phyloP scores from a whole-genome alignment of 83 land plant genomes.

The Isoetes engelmannii region DNA sequence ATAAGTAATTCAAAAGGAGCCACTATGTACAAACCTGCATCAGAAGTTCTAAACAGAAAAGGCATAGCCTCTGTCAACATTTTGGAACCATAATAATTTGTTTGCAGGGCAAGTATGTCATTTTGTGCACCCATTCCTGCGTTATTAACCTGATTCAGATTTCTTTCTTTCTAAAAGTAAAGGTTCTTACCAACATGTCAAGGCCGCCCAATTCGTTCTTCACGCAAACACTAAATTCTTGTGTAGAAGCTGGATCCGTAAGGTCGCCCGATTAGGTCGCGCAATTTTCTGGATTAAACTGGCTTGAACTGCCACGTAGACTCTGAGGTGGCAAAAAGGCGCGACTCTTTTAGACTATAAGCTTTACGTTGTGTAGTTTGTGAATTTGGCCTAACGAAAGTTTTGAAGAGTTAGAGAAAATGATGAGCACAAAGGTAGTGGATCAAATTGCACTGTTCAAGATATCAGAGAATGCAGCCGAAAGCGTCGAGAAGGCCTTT shows the following conservation, averaged over 20 bases:
- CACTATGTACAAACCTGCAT: conserved; percentile 37
- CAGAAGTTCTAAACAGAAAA: conserved; percentile 42
- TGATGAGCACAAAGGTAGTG: too few relatives aligned
- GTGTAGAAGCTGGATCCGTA: conserved; percentile 25
- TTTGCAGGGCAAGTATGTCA: conserved; percentile 39
- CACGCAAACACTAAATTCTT: conserved; percentile 29
- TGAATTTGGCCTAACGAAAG: too few relatives aligned
- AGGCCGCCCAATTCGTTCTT: conserved; percentile 15
- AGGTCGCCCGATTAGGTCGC: conserved; percentile 22
- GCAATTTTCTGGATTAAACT: too few relatives aligned
- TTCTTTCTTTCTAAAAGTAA: conserved; percentile 5
- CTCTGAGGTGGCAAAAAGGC: too few relatives aligned
- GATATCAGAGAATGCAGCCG: too few relatives aligned
- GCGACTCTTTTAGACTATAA: too few relatives aligned
- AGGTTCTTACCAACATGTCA: conserved; percentile 40
- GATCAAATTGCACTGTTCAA: too few relatives aligned
- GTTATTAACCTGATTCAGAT: conserved; percentile 12
- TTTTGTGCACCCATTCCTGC: conserved; percentile 41
- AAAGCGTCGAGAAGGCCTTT: too few relatives aligned
- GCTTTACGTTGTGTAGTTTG: too few relatives aligned
- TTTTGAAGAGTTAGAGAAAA: too few relatives aligned
- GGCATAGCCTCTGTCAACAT: conserved; percentile 38
- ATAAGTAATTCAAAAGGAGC: too few relatives aligned
- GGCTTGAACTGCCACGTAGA: too few relatives aligned
- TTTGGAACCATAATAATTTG: conserved; percentile 58